Percentiles rank a stretch among this genome's conserved stretches.
phyloP scores from a whole-genome alignment of 2,329 filamentous ascomycete species.

The Cercospora sp. region DNA sequence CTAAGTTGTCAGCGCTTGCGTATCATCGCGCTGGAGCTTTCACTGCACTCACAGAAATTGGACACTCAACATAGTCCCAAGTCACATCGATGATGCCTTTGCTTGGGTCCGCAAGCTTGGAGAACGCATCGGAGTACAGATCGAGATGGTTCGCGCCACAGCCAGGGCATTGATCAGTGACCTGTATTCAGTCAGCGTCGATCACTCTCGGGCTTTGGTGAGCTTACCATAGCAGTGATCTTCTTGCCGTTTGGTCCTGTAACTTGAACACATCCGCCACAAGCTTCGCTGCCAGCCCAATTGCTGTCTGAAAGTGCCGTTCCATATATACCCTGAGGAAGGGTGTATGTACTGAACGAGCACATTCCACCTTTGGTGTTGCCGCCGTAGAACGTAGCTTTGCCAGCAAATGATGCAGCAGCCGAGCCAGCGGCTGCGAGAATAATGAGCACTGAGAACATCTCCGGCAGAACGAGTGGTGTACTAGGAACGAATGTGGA shows the following conservation, averaged over 20 bases:
- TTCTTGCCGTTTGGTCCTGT: conserved; percentile 54
- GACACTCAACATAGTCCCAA: conserved; percentile 56
- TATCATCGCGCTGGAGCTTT: not conserved
- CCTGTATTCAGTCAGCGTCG: conserved; percentile 37
- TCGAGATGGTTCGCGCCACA: conserved; percentile 58
- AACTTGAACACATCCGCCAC: conserved; percentile 63
- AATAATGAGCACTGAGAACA: conserved; percentile 24
- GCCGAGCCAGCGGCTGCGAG: conserved; percentile 22
- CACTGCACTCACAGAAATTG: conserved; percentile 43
- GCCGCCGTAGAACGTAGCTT: conserved; percentile 34
- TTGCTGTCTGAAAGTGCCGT: conserved; percentile 61
- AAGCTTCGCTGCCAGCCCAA: conserved; percentile 59
- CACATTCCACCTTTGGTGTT: conserved; percentile 58
- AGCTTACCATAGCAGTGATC: conserved; percentile 64
- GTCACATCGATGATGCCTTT: conserved; percentile 53
- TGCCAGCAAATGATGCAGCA: conserved; percentile 25
- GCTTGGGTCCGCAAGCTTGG: conserved; percentile 47
- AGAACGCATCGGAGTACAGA: conserved; percentile 56
- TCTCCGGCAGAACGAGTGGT: conserved; percentile 4
- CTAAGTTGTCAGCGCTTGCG: conserved; percentile 1
- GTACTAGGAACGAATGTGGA: not conserved
- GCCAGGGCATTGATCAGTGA: conserved; percentile 60
- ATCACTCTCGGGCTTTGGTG: not conserved
- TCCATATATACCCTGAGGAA: conserved; percentile 61
- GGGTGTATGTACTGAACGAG: conserved; percentile 63